Base-by-base conservation (phyloP, 177 flowering plant species). In the Vitis hybrid region DNA sequence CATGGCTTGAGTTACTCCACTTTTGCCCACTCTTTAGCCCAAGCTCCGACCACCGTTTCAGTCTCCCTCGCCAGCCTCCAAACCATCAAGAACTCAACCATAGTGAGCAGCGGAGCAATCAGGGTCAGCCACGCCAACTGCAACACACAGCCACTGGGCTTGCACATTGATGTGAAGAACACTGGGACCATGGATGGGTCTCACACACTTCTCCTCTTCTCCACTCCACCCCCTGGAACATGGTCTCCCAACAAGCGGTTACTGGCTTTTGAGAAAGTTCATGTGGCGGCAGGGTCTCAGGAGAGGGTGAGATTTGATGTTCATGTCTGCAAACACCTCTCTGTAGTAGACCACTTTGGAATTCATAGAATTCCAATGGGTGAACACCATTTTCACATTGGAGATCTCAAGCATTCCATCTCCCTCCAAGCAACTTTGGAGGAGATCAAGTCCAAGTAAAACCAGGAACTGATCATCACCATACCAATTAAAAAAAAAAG, bases 1-100 rank as follows among this genome's bases (percentile, higher is more conserved):
- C 68, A 74, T 64, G 92, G 94, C 5, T 21, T 88, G 32, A 88
- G 89, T 72, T 89, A 88, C 83, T 75, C 90, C 6, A 63, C 60
- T 2, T 89, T 81, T 63, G 21, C 57, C 3, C 81, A 84, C 71
- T 45, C 61, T 4, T 45, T 79, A 23, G 75, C 75, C 51, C 52
- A 55, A 58, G 81, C 75, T 23, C 85, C 86, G 7, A 51, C 75
- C 26, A 11, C 72, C 5, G 67, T 67, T 18, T 62, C 67, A n/a
- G 30, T 84, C 1, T 60, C 80, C 19, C 51, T 80, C 0, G 14
- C 69, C 5, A 71, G 30, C 21, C 39, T 64, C 59, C 39, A 55
- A 45, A 72, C 76, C 70, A 1, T 2, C 30, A 60, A 18, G 51
- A 85, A 72, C 74, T 65, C 74, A n/a, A 71, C 76, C 17, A 6